Conservation (phyloP, 768 basidiomycete genomes). For the Lactarius quietus region DNA sequence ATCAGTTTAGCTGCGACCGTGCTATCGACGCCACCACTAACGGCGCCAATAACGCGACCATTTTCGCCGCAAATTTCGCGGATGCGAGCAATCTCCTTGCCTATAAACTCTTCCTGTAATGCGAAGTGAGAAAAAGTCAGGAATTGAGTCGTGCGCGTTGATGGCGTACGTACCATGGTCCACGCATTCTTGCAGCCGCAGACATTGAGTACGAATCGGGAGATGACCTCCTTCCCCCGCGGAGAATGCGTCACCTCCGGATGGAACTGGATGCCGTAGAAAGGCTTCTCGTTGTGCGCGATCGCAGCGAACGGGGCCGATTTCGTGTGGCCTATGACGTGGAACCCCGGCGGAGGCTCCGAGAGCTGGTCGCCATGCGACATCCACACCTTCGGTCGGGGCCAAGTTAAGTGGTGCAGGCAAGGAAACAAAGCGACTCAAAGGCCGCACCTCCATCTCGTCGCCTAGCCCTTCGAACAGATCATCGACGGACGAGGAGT, state of each 20-base stretch:
- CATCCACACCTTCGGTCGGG: constrained; percentile 98
- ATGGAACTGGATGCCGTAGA: constrained; percentile 98
- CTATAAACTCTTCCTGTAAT: constrained; percentile 89
- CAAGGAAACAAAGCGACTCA: too few species aligned
- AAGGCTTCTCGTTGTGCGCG: constrained; percentile 81
- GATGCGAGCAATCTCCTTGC: constrained; percentile 92
- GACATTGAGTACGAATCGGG: constrained; percentile 77
- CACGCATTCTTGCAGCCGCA: constrained; percentile 80
- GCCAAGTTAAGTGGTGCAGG: background rate
- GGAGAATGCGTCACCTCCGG: constrained; percentile 96
- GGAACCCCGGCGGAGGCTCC: constrained; percentile 75
- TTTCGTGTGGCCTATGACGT: constrained; percentile 80
- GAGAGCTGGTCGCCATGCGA: constrained; percentile 96
- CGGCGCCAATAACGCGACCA: constrained; percentile 97
- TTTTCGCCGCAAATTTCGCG: constrained; percentile 90
- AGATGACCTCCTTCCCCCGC: constrained; percentile 85
- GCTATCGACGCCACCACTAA: constrained; percentile 96
- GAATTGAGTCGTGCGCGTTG: too few species aligned
- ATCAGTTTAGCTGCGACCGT: constrained; percentile 98
- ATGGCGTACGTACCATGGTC: constrained; percentile 67
- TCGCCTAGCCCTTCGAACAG: constrained; percentile 86
- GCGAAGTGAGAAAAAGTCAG: background rate
- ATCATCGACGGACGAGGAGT: constrained; percentile 53
- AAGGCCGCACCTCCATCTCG: constrained; percentile 69
- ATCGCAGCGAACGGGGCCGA: constrained; percentile 92